Evolutionary conservation across 2,329 filamentous ascomycete genomes (phyloP).

Genomic region (Fusarium sp.): DNA sequence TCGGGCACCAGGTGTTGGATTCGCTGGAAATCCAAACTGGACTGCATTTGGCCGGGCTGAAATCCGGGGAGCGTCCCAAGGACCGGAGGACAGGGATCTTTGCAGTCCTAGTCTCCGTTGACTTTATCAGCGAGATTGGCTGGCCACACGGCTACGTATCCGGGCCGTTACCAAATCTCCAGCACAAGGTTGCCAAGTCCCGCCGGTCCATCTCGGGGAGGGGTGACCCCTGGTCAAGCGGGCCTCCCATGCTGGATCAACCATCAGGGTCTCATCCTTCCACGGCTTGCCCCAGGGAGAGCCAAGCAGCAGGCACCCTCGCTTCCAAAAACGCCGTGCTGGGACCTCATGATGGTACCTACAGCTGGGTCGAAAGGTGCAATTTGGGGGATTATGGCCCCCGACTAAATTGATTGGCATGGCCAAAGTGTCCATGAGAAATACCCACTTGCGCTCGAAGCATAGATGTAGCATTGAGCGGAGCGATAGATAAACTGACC

Average conservation of each 20-base stretch:
- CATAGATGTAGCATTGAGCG: constrained; percentile 7
- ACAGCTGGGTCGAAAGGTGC: constrained; percentile 28
- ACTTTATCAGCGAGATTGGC: constrained; percentile 43
- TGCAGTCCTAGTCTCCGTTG: constrained; percentile 42
- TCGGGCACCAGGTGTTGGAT: constrained; percentile 22
- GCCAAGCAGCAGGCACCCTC: constrained; percentile 36
- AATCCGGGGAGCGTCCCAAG: constrained; percentile 48
- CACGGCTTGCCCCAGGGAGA: constrained; percentile 29
- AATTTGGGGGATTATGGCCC: constrained; percentile 26
- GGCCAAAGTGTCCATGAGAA: constrained; percentile 21
- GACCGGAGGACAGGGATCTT: constrained; percentile 41
- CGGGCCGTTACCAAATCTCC: constrained; percentile 47
- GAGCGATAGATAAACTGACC: constrained; percentile 1
- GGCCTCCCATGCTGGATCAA: constrained; percentile 24
- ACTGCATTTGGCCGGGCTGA: constrained; percentile 40
- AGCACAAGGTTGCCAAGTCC: constrained; percentile 36
- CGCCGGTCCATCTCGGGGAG: constrained; percentile 31
- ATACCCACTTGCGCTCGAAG: constrained; percentile 12
- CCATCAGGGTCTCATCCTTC: constrained; percentile 41
- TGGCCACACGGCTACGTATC: constrained; percentile 49
- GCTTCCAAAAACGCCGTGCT: constrained; percentile 39
- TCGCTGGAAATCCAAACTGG: constrained; percentile 26
- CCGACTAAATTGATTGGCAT: constrained; percentile 32
- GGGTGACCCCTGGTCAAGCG: constrained; percentile 23
- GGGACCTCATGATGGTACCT: constrained; percentile 40